Percentiles rank a stretch among this genome's conserved stretches.
Conservation (phyloP, 805 yeast species). For the Candida nemodendra region DNA sequence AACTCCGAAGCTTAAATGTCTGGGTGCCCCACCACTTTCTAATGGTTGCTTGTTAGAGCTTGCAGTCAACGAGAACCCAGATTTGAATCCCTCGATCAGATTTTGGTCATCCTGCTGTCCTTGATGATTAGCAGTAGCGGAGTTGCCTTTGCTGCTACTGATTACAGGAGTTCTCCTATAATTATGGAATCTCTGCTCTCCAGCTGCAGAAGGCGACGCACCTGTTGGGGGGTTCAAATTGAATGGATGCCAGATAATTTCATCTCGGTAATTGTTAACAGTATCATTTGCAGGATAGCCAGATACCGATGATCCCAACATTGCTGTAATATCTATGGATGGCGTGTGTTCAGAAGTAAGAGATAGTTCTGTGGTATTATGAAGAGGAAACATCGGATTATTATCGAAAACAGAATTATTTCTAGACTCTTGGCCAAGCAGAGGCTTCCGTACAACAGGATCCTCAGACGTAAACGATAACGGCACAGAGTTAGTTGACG, state of each 20-base stretch:
- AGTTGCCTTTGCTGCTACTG: neutral
- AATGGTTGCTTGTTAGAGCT: slow-evolving; percentile 1
- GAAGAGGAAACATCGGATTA: slow-evolving; percentile 2
- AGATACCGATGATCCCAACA: slow-evolving; percentile 20
- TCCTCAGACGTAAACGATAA: slow-evolving; percentile 21
- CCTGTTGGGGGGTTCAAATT: slow-evolving; percentile 8
- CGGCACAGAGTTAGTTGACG: slow-evolving; percentile 17
- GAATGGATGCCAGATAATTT: slow-evolving; percentile 27
- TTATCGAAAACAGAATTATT: slow-evolving; percentile 11
- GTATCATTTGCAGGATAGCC: slow-evolving; percentile 4
- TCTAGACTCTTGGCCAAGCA: slow-evolving; percentile 18
- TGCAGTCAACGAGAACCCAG: neutral
- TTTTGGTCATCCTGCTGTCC: neutral
- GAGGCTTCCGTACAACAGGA: slow-evolving; percentile 17
- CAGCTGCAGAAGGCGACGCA: neutral
- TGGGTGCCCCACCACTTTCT: neutral
- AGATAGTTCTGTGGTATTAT: slow-evolving; percentile 23
- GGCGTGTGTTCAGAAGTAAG: slow-evolving; percentile 15
- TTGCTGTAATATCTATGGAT: slow-evolving; percentile 24
- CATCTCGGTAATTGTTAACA: slow-evolving; percentile 8
- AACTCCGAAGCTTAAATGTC: slow-evolving; percentile 29
- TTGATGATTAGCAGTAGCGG: neutral
- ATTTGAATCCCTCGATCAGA: slow-evolving; percentile 1
- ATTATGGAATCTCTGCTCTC: slow-evolving; percentile 1
- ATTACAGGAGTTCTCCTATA: neutral